Evolutionary conservation across 106 monocot genomes (phyloP).

Genomic region (Alisma plantagoaquatica): DNA sequence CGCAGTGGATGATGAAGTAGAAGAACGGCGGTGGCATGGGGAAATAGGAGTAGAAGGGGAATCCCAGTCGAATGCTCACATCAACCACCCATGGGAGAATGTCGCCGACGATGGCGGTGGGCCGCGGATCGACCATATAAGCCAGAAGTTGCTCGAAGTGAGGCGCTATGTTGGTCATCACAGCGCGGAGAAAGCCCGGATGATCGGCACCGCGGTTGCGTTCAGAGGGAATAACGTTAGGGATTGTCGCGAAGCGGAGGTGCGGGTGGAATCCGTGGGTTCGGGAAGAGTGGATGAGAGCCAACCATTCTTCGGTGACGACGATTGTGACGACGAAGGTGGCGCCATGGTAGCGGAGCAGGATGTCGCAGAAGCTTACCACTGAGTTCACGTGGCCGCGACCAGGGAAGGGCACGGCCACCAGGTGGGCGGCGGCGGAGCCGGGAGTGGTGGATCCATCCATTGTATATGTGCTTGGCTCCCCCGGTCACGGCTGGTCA

Average conservation of each 20-base stretch:
- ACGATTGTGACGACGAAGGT: constrained; percentile 31
- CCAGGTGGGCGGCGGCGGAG: constrained; percentile 30
- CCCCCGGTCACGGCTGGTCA: too few species aligned
- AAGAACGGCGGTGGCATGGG: constrained; percentile 54
- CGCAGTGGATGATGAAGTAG: constrained; percentile 29
- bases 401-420: constrained; percentile 42
- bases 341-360: constrained; percentile 8
- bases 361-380: constrained; percentile 39
- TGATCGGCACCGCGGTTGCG: constrained; percentile 27
- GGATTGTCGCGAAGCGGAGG: constrained; percentile 30
- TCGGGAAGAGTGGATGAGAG: constrained; percentile 9
- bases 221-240: constrained; percentile 70
- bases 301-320: constrained; percentile 45
- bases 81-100: constrained; percentile 40
- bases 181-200: constrained; percentile 41
- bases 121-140: constrained; percentile 15
- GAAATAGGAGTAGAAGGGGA: constrained; percentile 50
- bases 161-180: constrained; percentile 28
- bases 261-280: constrained; percentile 1
- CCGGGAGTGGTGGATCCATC: too few species aligned
- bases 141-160: constrained; percentile 38
- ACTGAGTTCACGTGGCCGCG: constrained; percentile 72
- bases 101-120: constrained; percentile 36
- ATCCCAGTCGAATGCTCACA: constrained; percentile 20
- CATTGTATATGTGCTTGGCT: too few species aligned